Evolutionary conservation across 2,329 filamentous ascomycete genomes (phyloP), one percentile per base, ranked within the genome.

Genomic region (Fusarium hostae): DNA sequence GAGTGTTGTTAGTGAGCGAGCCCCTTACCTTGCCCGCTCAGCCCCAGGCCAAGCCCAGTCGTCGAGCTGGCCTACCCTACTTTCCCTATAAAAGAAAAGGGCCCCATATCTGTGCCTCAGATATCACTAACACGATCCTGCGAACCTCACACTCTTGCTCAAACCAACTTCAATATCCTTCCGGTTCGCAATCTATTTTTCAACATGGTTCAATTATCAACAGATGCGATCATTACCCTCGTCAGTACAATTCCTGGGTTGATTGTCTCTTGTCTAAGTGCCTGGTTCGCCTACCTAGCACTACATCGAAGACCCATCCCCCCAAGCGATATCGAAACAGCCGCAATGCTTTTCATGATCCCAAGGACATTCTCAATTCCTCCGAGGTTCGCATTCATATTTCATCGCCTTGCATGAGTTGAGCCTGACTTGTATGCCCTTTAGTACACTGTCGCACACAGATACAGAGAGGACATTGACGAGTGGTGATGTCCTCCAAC

Each of bases 321-420:
- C 6, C 12, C 0, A 1, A 51, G 9, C 1, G 48, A 51, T 15
- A 0, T 3, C 2, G 48, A 51, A 15, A 37, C 32, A 9, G 3
- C 30, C 18, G 22, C 48, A 0, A 35, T 26, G 22, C 12, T 35
- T 20, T 11, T 51, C 2, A 37, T 51, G 16, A 20, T 51, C 1
- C 12, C 48, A 51, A 20, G 6, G 30, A 1, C 18, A 20, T 9
- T 2, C 15, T 2, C 0, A 20, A 2, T 15, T 1, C 18, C 18
- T 10, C 2, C 48, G 0, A 37, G 16, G 48, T 51, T 15, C 9
- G 48, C 12, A 4, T 9, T 11, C 0, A 1, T 1, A 9, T 35
- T 0, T 8, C 2, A 3, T 4, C 5, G 0, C 11, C 3, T 50
- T 13, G 0, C 0, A 24, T 24, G 16, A 15, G 30, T 20, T 51